Conservation (phyloP, 177 flowering plant species). For the Vitis hybrid region DNA sequence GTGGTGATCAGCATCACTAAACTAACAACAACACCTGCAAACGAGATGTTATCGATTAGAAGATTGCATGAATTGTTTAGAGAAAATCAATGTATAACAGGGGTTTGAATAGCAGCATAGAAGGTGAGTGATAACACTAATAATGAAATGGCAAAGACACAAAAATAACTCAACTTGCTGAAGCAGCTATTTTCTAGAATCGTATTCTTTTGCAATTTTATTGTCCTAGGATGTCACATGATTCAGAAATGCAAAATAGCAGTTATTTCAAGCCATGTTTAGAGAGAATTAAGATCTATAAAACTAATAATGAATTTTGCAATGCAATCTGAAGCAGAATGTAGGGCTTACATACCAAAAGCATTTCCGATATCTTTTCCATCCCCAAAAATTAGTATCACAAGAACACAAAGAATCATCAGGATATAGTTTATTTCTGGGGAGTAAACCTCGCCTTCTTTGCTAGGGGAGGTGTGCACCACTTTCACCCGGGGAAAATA, state of each 20-base stretch:
- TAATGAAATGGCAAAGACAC: too few relatives aligned
- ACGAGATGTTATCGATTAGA: slow-evolving; percentile 10
- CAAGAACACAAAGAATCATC: slow-evolving; percentile 77
- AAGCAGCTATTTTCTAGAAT: too few relatives aligned
- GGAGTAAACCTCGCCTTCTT: slow-evolving; percentile 87
- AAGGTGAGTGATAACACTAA: too few relatives aligned
- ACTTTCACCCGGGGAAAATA: slow-evolving; percentile 88
- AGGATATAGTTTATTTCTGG: slow-evolving; percentile 90
- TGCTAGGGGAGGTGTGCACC: slow-evolving; percentile 70
- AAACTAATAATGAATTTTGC: neutral
- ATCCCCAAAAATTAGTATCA: slow-evolving; percentile 76
- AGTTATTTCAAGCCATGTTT: too few relatives aligned
- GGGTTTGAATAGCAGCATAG: neutral
- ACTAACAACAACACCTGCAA: slow-evolving; percentile 83
- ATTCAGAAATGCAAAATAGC: too few relatives aligned
- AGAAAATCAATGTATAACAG: neutral
- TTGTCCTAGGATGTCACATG: too few relatives aligned
- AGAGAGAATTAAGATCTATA: too few relatives aligned
- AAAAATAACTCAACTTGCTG: too few relatives aligned
- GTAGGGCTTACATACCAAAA: slow-evolving; percentile 49
- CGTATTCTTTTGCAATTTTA: too few relatives aligned
- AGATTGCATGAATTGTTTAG: neutral
- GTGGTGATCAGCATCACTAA: slow-evolving; percentile 89
- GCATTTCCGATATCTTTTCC: slow-evolving; percentile 88
- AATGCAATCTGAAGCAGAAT: neutral